A percentile compares a stretch with the other conserved stretches of the same genome.
Evolutionary conservation across 2,329 filamentous ascomycete genomes (phyloP).

Genomic region (Pestalotiopsis sp.): DNA sequence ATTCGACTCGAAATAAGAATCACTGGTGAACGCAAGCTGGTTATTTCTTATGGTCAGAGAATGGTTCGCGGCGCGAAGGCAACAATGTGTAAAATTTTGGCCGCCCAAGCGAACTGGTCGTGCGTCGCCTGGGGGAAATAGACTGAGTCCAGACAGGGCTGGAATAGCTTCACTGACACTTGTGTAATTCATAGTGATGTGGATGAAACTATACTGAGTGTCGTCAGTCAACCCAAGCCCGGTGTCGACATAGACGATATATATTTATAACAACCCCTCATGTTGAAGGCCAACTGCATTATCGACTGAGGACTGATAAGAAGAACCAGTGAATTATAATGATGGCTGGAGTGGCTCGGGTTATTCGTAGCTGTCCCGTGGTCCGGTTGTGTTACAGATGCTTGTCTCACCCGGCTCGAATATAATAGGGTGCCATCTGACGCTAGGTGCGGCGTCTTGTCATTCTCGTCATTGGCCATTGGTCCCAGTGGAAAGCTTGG

Average conservation of each 20-base stretch:
- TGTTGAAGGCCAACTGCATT: neutral
- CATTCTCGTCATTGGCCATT: neutral
- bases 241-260: neutral
- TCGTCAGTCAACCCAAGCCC: neutral
- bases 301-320: neutral
- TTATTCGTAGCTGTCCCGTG: neutral
- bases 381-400: neutral
- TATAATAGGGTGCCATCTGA: neutral
- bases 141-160: slow-evolving; percentile 25
- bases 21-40: slow-evolving; percentile 25
- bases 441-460: neutral
- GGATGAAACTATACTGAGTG: neutral
- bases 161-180: slow-evolving; percentile 22
- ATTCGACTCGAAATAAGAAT: slow-evolving; percentile 25
- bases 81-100: slow-evolving; percentile 34
- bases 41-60: slow-evolving; percentile 23
- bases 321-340: neutral
- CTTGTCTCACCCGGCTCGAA: neutral
- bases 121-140: slow-evolving; percentile 16
- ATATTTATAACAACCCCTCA: neutral
- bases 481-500: neutral
- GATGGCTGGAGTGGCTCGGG: neutral
- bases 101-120: slow-evolving; percentile 24
- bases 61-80: slow-evolving; percentile 29
- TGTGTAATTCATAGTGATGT: neutral